Evolutionary conservation across 2,329 filamentous ascomycete species (phyloP).

Genomic region (Clarireedia monteithiana): DNA sequence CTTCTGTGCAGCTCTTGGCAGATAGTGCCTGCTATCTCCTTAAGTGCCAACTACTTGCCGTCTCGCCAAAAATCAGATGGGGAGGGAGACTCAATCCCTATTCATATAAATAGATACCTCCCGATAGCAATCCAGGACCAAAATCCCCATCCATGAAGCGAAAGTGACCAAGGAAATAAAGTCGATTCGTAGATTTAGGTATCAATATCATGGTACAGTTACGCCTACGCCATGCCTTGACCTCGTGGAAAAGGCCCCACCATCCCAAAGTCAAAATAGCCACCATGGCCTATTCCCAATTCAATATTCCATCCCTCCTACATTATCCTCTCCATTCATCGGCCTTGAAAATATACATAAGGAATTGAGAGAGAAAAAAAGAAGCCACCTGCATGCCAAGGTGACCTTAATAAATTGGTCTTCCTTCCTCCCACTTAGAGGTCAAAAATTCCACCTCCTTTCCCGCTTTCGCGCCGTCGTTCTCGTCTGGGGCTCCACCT

Average conservation of each 20-base stretch:
- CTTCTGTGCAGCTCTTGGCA: too few species aligned
- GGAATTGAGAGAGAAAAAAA: not conserved
- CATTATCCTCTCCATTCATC: not conserved
- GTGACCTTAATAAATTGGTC: slow-evolving; percentile 27
- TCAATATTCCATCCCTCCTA: not conserved
- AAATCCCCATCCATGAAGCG: not conserved
- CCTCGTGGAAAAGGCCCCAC: too few species aligned
- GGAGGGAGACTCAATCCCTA: too few species aligned
- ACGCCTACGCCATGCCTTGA: too few species aligned
- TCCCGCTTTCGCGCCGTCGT: not conserved
- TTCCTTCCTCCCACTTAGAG: slow-evolving; percentile 25
- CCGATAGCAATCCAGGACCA: not conserved
- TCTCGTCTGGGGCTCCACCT: slow-evolving; percentile 12
- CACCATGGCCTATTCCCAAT: not conserved
- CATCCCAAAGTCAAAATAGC: not conserved
- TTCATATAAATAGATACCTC: not conserved
- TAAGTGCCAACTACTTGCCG: too few species aligned
- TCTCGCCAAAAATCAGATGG: too few species aligned
- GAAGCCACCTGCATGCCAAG: not conserved
- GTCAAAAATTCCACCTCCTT: slow-evolving; percentile 19
- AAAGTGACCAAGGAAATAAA: not conserved
- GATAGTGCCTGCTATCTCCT: too few species aligned
- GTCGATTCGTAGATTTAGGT: not conserved
- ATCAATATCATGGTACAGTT: not conserved
- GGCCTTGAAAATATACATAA: not conserved